Base-by-base conservation (phyloP, 257 asterid genomes). In the Jacaranda copaia region DNA sequence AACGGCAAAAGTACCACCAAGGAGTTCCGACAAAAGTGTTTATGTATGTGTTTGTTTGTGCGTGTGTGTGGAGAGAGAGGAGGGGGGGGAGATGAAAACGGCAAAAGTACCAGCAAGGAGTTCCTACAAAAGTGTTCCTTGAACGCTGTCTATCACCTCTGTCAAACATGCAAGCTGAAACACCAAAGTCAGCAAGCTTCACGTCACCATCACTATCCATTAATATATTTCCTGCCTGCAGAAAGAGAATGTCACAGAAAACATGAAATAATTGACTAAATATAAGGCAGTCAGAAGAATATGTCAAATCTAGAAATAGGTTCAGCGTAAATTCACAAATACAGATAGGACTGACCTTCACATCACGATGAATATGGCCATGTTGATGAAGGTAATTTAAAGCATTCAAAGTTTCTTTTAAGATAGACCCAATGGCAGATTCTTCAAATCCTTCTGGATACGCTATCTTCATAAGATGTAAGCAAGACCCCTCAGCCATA, bases 101-200 rank as follows among this genome's bases (percentile, higher is more conserved):
- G 75, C 73, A 58, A 79, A 51, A 42, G 18, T 84, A 96, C 99
- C 99, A 96, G 93, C 99, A 96, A 43, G 99, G 99, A 86, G 99
- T 96, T 84, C 99, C 99, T 38, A 96, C 98, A 77, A 96, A 96
- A 74, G 99, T 96, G 86, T 91, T 96, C 83, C 99, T 90, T 48
- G 99, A 91, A 36, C 97, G 92, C 75, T 91, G 99, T 81, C 99
- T 91, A 82, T 91, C 99, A 81, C 97, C 98, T 80, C 75, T 93
- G 87, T 96, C 99, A 88, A 93, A 93, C 97, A 96, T 81, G 87
- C 93, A 87, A 25, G 98, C 97, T 58, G 99, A 96, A 77, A 96
- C 99, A 77, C 99, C 99, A 85, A 96, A 96, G 82, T 96, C 99
- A 55, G 92, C 99, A 79, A 96, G 97, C 89, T 96, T 96, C 83